Evolutionary conservation across 257 asterid genomes (phyloP).

Genomic region (Ligustrum vulgare): DNA sequence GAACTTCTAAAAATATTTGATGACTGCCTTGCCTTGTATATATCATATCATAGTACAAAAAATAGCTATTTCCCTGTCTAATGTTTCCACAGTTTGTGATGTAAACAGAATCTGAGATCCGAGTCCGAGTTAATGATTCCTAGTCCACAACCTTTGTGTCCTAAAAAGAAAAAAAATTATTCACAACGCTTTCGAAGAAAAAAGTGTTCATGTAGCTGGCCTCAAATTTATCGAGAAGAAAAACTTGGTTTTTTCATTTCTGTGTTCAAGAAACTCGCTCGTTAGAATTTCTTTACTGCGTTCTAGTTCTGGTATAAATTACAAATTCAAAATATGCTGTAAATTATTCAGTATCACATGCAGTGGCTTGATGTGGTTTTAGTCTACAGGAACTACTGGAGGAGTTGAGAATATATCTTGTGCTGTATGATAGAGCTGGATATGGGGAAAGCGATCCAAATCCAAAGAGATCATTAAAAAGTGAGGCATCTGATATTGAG

Average conservation of each 20-base stretch:
- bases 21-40: not conserved
- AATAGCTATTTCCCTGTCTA: not conserved
- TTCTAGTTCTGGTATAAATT: not conserved
- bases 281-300: not conserved
- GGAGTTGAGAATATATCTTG: slow-evolving; percentile 58
- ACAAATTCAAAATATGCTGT: not conserved
- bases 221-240: not conserved
- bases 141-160: not conserved
- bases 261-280: not conserved
- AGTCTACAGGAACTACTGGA: slow-evolving; percentile 67
- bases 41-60: not conserved
- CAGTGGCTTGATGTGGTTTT: slow-evolving; percentile 34
- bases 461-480: slow-evolving; percentile 67
- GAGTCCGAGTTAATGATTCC: not conserved
- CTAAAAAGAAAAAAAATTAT: not conserved
- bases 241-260: not conserved
- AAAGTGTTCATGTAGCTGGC: not conserved
- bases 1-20: not conserved
- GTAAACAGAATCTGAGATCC: not conserved
- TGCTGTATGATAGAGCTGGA: slow-evolving; percentile 83
- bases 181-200: not conserved
- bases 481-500: slow-evolving; percentile 82
- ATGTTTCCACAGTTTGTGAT: not conserved
- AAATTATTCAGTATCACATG: not conserved
- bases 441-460: slow-evolving; percentile 95